phyloP scores from a whole-genome alignment of 2,329 filamentous ascomycete species.

The Fusarium pseudoanthophilum region DNA sequence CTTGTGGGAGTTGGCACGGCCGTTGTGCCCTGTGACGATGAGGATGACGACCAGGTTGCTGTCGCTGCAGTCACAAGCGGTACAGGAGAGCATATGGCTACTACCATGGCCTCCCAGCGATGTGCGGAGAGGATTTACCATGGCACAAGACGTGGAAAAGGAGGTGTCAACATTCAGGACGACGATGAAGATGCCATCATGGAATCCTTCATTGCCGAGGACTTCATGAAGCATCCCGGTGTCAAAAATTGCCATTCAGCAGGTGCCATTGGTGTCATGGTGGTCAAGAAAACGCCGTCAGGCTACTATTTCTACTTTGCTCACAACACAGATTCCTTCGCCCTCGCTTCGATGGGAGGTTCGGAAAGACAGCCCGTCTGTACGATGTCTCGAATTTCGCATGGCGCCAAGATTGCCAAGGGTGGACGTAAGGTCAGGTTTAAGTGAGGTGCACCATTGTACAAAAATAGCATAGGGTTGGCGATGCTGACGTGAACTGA shows the following conservation, averaged over 20 bases:
- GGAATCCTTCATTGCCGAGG: constrained; percentile 80
- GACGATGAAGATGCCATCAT: constrained; percentile 82
- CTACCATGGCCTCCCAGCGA: constrained; percentile 87
- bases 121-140: constrained; percentile 88
- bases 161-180: constrained; percentile 71
- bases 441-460: constrained; percentile 33
- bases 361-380: constrained; percentile 79
- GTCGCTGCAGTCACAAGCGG: constrained; percentile 92
- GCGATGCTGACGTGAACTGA: not conserved
- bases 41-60: constrained; percentile 74
- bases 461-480: not conserved
- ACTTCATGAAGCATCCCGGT: constrained; percentile 93
- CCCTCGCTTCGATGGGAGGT: constrained; percentile 88
- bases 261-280: constrained; percentile 91
- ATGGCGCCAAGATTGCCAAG: constrained; percentile 63
- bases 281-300: constrained; percentile 82
- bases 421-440: constrained; percentile 63
- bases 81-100: constrained; percentile 98
- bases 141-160: constrained; percentile 67
- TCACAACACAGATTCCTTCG: constrained; percentile 92
- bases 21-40: constrained; percentile 79
- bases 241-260: constrained; percentile 81
- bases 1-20: constrained; percentile 91
- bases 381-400: constrained; percentile 83
- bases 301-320: constrained; percentile 91